Conservation (phyloP, 108 stramenopile genomes). For the Licmophora abbreviata region DNA sequence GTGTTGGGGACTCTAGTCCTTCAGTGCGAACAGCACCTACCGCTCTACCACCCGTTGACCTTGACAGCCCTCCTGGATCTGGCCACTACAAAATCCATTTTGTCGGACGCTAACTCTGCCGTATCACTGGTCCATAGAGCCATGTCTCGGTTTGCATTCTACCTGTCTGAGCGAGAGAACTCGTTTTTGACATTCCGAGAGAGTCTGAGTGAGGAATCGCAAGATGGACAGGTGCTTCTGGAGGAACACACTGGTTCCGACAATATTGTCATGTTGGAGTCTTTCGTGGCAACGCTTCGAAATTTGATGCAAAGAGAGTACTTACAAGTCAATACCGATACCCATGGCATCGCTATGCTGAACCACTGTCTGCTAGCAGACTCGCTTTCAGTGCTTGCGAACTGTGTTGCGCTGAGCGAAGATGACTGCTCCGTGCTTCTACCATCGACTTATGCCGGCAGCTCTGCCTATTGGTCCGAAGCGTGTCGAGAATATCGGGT, state of each 20-base stretch:
- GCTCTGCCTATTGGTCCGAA: slow-evolving; percentile 12
- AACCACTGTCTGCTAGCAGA: slow-evolving; percentile 30
- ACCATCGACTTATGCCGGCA: neutral
- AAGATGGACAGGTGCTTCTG: no score
- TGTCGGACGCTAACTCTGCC: slow-evolving; percentile 6
- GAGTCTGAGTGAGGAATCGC: no score
- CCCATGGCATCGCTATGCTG: slow-evolving; percentile 19
- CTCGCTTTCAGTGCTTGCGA: slow-evolving; percentile 27
- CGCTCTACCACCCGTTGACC: slow-evolving; percentile 22
- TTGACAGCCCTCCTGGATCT: slow-evolving; percentile 32
- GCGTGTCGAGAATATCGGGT: slow-evolving; percentile 22
- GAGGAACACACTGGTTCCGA: slow-evolving; percentile 12
- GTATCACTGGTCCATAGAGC: slow-evolving; percentile 8
- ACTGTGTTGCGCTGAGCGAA: slow-evolving; percentile 9
- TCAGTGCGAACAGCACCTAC: slow-evolving; percentile 25
- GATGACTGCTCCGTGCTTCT: neutral
- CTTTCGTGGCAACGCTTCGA: slow-evolving; percentile 18
- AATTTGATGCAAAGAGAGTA: slow-evolving; percentile 10
- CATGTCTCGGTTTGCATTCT: slow-evolving; percentile 10
- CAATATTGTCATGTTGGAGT: slow-evolving; percentile 11
- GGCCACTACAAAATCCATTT: slow-evolving; percentile 11
- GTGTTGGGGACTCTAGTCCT: slow-evolving; percentile 21
- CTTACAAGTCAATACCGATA: slow-evolving; percentile 7
- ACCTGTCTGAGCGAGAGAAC: slow-evolving; percentile 15
- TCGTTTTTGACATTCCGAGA: slow-evolving; percentile 20